Evolutionary conservation across 2,329 filamentous ascomycete species (phyloP).

Genomic region (Calonectria pauciramosa): DNA sequence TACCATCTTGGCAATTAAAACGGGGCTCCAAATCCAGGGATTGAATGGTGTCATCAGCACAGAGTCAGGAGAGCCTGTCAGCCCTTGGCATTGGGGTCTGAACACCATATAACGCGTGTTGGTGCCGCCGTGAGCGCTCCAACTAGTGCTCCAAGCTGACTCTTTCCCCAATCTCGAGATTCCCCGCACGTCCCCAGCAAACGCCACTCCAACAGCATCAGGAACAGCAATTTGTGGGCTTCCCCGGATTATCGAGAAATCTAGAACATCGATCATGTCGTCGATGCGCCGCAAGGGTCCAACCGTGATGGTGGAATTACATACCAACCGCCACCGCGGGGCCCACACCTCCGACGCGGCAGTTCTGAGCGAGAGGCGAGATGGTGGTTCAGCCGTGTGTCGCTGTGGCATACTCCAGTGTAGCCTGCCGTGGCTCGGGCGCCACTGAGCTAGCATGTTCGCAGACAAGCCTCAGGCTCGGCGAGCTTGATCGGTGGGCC

Average conservation of each 20-base stretch:
- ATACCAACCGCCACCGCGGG: not conserved
- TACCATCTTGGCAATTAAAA: not conserved
- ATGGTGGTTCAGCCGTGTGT: not conserved
- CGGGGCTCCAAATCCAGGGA: not conserved
- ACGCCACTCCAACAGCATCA: not conserved
- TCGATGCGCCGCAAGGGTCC: not conserved
- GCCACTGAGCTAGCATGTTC: not conserved
- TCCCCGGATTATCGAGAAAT: not conserved
- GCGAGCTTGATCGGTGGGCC: not conserved
- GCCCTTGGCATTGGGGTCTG: not conserved
- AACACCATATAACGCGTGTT: not conserved
- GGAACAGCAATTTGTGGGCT: not conserved
- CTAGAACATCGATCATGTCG: not conserved
- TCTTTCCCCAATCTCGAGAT: too few relatives aligned
- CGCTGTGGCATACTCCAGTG: not conserved
- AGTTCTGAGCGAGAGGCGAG: conserved; percentile 3
- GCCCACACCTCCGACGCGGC: not conserved
- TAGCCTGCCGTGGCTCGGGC: not conserved
- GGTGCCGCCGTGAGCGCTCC: not conserved
- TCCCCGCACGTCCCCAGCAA: not conserved
- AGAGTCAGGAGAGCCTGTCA: not conserved
- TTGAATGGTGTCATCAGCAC: not conserved
- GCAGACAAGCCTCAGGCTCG: not conserved
- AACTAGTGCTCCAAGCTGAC: not conserved
- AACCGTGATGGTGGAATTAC: not conserved